A percentile compares a stretch with the other conserved stretches of the same genome.
phyloP scores from a whole-genome alignment of 179 eudicot genomes.

The Camellia oleifera region DNA sequence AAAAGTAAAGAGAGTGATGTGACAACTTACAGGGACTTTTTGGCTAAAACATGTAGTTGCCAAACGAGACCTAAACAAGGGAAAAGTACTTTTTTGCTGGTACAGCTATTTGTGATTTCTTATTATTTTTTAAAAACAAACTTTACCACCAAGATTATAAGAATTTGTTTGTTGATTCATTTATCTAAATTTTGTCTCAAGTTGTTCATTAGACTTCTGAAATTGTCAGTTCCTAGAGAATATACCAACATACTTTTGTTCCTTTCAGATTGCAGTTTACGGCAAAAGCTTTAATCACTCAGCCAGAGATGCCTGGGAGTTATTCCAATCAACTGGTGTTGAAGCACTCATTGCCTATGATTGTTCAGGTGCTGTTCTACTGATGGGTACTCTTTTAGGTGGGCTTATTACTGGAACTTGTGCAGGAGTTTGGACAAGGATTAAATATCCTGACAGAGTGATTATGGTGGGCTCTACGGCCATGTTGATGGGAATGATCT shows the following conservation, averaged over 20 bases:
- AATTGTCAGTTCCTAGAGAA: neutral
- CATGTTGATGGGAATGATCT: slow-evolving; percentile 94
- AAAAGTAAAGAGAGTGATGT: too few species aligned
- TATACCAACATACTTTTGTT: neutral
- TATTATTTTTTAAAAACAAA: too few species aligned
- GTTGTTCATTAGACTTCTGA: neutral
- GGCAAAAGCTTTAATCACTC: slow-evolving; percentile 95
- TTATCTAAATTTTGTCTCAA: neutral
- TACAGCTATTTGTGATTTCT: neutral
- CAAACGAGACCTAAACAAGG: too few species aligned
- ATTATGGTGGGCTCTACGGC: slow-evolving; percentile 89
- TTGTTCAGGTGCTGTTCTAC: slow-evolving; percentile 93
- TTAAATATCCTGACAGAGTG: slow-evolving; percentile 63
- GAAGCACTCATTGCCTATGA: slow-evolving; percentile 95
- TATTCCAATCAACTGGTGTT: slow-evolving; percentile 95
- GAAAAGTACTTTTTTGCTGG: neutral
- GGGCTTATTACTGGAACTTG: slow-evolving; percentile 90
- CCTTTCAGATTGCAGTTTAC: slow-evolving; percentile 80
- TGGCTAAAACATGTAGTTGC: too few species aligned
- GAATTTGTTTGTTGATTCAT: neutral
- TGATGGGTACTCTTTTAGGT: slow-evolving; percentile 89
- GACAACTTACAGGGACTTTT: too few species aligned
- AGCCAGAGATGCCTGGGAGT: slow-evolving; percentile 98
- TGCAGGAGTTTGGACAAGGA: slow-evolving; percentile 83
- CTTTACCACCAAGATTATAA: neutral